Conservation (phyloP, 2,329 filamentous ascomycete species). For the Lachnellula suecica region DNA sequence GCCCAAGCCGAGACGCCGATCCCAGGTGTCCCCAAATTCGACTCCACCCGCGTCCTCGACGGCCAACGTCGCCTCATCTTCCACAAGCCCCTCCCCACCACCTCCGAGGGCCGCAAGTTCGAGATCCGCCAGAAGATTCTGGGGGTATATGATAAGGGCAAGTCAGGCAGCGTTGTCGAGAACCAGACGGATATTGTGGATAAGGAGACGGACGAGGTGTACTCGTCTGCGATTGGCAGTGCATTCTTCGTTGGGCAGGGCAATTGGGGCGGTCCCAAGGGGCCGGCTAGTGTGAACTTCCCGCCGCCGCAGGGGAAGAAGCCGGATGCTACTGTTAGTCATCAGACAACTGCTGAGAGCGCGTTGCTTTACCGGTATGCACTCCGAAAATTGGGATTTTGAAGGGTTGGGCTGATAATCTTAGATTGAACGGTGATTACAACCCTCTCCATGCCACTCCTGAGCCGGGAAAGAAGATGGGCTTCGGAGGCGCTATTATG, state of each 20-base stretch:
- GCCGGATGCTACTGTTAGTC: conserved; percentile 68
- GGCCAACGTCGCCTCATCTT: conserved; percentile 66
- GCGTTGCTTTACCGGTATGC: conserved; percentile 68
- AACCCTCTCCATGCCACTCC: conserved; percentile 89
- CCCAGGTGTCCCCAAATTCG: conserved; percentile 65
- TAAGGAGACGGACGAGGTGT: conserved; percentile 58
- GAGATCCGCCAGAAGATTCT: conserved; percentile 64
- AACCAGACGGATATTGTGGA: conserved; percentile 66
- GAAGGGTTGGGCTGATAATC: conserved; percentile 11
- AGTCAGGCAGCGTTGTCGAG: conserved; percentile 66
- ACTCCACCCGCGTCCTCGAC: conserved; percentile 62
- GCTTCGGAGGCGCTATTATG: conserved; percentile 85
- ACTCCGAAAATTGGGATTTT: not conserved
- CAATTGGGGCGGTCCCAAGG: conserved; percentile 87
- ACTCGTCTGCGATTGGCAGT: conserved; percentile 57
- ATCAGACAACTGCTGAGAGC: conserved; percentile 71
- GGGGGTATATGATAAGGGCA: conserved; percentile 73
- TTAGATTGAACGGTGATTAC: conserved; percentile 88
- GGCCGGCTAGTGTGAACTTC: conserved; percentile 75
- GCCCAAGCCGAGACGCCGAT: conserved; percentile 53
- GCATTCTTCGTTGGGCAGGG: conserved; percentile 70
- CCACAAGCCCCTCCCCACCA: conserved; percentile 61
- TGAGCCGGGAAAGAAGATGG: conserved; percentile 84
- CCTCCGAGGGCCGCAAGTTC: conserved; percentile 60
- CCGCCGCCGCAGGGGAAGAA: conserved; percentile 70